Evolutionary conservation across 1,284 basidiomycete species (phyloP), one percentile per base, ranked within the genome.

Genomic region (Ustilago sp.): DNA sequence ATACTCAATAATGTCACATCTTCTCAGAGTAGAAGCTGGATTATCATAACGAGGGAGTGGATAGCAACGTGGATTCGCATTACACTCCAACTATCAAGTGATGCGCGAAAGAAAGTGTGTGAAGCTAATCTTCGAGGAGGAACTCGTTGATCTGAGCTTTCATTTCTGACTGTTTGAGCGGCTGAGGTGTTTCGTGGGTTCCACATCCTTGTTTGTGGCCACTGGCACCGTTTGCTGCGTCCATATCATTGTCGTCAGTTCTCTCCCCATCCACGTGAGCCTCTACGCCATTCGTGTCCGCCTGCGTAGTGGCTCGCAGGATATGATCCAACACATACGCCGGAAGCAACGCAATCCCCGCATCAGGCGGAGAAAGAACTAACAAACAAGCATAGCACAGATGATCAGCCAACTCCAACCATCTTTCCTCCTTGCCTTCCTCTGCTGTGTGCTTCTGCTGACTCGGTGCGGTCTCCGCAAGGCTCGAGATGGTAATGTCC

Each of bases 401-500:
- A 35, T 71, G 63, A 19, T 66, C 62, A 6, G 65, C 43, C 23
- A 78, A 35, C 5, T 65, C 63, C 13, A 78, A 53, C 55, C 53
- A 68, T 9, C 36, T 45, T 17, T 31, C 34, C n/a, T 34, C 51
- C 3, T 4, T 50, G 3, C 9, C 23, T 41, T 34, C 3, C 23
- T 15, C 8, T 28, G 19, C n/a, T 19, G 36, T 38, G 15, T 52
- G 12, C 13, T n/a, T 41, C 5, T 55, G 57, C 31, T 48, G 19
- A 17, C n/a, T 34, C 2, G 65, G 63, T 13, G 59, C 65, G 9
- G 63, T 64, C 36, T 74, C 62, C n/a, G 43, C 38, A 15, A 68
- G 61, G 23, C 63, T 55, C n/a, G 64, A 66, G 13, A 83, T 81
- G 17, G 77, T 80, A 41, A 78, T 80, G 45, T 78, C 53, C n/a